phyloP scores from a whole-genome alignment of 192 early-diverging fungal species.

The Spizellomyces sp. region DNA sequence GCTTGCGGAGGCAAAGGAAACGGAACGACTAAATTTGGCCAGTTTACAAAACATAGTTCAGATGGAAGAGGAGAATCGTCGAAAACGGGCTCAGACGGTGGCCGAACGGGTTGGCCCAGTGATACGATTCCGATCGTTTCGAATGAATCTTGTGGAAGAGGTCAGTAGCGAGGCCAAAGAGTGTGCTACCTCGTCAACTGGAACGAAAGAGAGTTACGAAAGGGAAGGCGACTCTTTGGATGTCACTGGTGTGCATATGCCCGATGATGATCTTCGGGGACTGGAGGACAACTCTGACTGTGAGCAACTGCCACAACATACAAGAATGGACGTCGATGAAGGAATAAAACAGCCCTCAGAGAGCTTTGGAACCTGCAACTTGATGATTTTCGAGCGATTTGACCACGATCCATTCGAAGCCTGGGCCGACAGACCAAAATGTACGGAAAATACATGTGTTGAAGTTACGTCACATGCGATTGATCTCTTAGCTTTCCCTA shows the following conservation, averaged over 20 bases:
- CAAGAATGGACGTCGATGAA: background rate
- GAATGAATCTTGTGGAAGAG: background rate
- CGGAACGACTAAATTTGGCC: conserved; percentile 33
- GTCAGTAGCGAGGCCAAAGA: background rate
- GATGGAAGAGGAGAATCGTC: conserved; percentile 20
- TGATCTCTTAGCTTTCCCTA: background rate
- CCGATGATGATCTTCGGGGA: background rate
- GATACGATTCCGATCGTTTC: conserved; percentile 33
- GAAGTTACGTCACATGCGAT: background rate
- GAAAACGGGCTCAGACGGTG: conserved; percentile 13
- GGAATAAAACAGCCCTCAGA: background rate
- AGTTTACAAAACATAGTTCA: conserved; percentile 19
- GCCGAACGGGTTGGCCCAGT: conserved; percentile 22
- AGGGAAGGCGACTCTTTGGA: background rate
- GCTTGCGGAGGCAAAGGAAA: conserved; percentile 35
- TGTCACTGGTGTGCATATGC: background rate
- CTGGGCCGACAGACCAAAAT: conserved; percentile 1
- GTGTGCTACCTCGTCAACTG: background rate
- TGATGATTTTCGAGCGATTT: conserved; percentile 19
- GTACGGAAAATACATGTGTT: background rate
- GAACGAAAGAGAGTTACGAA: background rate
- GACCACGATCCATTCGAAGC: conserved; percentile 19
- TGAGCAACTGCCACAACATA: background rate
- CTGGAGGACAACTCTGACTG: no score
- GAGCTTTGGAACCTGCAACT: background rate